phyloP scores from a whole-genome alignment of 306 rosid species.

The Quercus aquifolioides region DNA sequence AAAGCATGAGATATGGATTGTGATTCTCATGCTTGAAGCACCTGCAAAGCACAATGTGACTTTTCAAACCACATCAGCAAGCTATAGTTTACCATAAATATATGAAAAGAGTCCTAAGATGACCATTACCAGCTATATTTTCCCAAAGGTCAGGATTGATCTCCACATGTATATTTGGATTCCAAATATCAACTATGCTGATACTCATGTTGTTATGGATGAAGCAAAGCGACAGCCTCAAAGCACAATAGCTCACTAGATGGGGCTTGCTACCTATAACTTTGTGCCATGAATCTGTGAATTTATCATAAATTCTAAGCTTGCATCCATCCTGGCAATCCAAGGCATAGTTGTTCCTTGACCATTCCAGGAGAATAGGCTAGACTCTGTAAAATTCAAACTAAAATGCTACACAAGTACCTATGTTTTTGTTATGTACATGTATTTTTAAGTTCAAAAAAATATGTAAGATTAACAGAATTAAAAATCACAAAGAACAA shows the following conservation, averaged over 20 bases:
- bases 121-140: slow-evolving; percentile 90
- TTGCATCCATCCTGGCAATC: slow-evolving; percentile 96
- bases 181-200: slow-evolving; percentile 78
- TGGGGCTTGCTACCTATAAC: slow-evolving; percentile 95
- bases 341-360: slow-evolving; percentile 55
- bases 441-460: background rate
- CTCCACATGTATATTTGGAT: slow-evolving; percentile 66
- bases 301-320: slow-evolving; percentile 75
- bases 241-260: slow-evolving; percentile 79
- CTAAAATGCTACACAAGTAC: too few relatives aligned
- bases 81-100: slow-evolving; percentile 87
- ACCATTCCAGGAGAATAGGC: slow-evolving; percentile 59
- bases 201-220: slow-evolving; percentile 97
- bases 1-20: slow-evolving; percentile 9
- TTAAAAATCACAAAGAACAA: background rate
- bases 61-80: slow-evolving; percentile 79
- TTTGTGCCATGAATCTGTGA: slow-evolving; percentile 81
- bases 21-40: slow-evolving; percentile 73
- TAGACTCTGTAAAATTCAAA: too few relatives aligned
- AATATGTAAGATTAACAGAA: too few relatives aligned
- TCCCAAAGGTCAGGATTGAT: slow-evolving; percentile 87
- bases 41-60: slow-evolving; percentile 96
- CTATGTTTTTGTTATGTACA: too few relatives aligned
- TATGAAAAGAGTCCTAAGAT: slow-evolving; percentile 65
- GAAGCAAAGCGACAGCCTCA: slow-evolving; percentile 92